Evolutionary conservation across 140 eudicot genomes (phyloP).

Genomic region (Ambrosia hybrid): DNA sequence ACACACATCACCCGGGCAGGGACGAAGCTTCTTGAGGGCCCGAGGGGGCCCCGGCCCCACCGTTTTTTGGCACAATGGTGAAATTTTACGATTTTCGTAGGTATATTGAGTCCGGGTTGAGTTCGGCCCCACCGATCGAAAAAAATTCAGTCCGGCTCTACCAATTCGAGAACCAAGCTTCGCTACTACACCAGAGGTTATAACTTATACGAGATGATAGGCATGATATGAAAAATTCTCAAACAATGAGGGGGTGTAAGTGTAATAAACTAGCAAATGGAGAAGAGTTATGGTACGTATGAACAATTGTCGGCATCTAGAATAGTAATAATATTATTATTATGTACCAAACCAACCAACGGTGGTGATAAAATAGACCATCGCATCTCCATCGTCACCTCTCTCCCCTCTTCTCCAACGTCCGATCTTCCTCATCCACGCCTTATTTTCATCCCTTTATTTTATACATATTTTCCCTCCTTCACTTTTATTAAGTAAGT

Average conservation of each 20-base stretch:
- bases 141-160: too few relatives aligned
- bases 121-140: too few relatives aligned
- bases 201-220: too few relatives aligned
- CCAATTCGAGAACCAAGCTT: too few relatives aligned
- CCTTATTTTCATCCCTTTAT: slow-evolving; percentile 16
- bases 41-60: too few relatives aligned
- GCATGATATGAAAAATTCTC: background rate
- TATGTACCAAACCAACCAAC: slow-evolving; percentile 39
- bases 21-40: too few relatives aligned
- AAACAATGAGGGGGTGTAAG: slow-evolving; percentile 11
- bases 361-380: slow-evolving; percentile 56
- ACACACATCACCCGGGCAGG: too few relatives aligned
- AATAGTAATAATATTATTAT: background rate
- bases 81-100: too few relatives aligned
- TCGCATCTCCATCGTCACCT: slow-evolving; percentile 65
- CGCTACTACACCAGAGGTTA: too few relatives aligned
- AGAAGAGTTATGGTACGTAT: too few relatives aligned
- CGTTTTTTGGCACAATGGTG: too few relatives aligned
- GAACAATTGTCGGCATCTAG: slow-evolving; percentile 25
- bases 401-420: slow-evolving; percentile 38
- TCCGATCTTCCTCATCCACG: slow-evolving; percentile 57
- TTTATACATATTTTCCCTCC: slow-evolving; percentile 17
- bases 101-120: too few relatives aligned
- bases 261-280: background rate
- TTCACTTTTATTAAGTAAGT: slow-evolving; percentile 18